Conservation (phyloP, 176 grass and related monocot genomes). For the Oryza brachyantha region DNA sequence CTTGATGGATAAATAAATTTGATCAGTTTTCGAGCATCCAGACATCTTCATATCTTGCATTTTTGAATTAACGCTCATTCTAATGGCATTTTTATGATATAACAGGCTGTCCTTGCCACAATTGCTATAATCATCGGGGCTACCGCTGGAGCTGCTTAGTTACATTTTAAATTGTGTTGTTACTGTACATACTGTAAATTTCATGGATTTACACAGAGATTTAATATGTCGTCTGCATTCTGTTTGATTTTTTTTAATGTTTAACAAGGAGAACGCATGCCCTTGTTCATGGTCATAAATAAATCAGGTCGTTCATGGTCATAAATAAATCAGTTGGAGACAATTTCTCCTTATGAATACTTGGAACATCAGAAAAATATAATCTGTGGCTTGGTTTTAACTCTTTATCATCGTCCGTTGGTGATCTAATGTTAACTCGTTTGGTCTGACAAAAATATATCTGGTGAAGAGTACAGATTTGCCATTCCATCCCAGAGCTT, state of each 20-base stretch:
- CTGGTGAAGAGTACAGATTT: background rate
- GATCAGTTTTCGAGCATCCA: background rate
- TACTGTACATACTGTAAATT: constrained; percentile 46
- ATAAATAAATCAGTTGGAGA: constrained; percentile 30
- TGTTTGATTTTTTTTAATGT: constrained; percentile 14
- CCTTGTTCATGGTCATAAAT: constrained; percentile 32
- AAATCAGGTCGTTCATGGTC: constrained; percentile 15
- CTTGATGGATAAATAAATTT: background rate
- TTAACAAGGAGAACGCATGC: background rate
- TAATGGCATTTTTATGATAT: constrained; percentile 18
- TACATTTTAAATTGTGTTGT: background rate
- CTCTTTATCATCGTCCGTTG: background rate
- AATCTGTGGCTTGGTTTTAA: background rate
- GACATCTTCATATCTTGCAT: background rate
- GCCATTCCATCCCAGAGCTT: background rate
- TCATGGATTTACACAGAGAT: constrained; percentile 6
- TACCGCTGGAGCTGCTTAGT: constrained; percentile 51
- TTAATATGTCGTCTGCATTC: background rate
- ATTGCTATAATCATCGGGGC: constrained; percentile 63
- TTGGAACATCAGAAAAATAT: background rate
- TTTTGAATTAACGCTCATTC: background rate
- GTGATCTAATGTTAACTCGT: background rate
- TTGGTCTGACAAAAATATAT: background rate
- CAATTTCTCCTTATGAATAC: background rate
- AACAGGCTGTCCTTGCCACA: constrained; percentile 67